Evolutionary conservation across 768 basidiomycete genomes (phyloP).

Genomic region (Tremella fuciformis): DNA sequence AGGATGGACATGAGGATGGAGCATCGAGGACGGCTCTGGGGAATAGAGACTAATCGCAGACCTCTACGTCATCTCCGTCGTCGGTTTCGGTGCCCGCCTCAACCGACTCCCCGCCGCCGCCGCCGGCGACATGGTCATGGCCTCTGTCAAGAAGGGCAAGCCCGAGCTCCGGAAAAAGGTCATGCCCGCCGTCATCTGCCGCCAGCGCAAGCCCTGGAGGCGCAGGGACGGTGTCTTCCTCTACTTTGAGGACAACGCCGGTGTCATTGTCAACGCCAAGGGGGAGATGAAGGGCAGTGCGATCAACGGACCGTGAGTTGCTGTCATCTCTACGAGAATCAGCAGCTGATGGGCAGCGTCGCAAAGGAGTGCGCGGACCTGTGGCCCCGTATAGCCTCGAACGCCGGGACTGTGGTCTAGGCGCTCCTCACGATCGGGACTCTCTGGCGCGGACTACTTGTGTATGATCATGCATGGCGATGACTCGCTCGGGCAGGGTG

Average conservation of each 20-base stretch:
- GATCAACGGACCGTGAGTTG: slow-evolving; percentile 50
- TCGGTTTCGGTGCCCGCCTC: slow-evolving; percentile 89
- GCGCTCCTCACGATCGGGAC: background rate
- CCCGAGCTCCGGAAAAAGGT: slow-evolving; percentile 99
- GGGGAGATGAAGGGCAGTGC: slow-evolving; percentile 99
- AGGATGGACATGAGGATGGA: no score
- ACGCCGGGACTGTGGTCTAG: slow-evolving; percentile 97
- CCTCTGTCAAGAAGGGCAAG: slow-evolving; percentile 99
- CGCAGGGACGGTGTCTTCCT: slow-evolving; percentile 97
- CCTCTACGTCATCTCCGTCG: slow-evolving; percentile 78
- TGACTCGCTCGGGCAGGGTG: background rate
- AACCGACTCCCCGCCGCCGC: slow-evolving; percentile 90
- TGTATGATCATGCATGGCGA: slow-evolving; percentile 1
- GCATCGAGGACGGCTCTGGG: no score
- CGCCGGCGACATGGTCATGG: slow-evolving; percentile 57
- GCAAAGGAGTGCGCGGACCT: slow-evolving; percentile 99
- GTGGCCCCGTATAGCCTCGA: slow-evolving; percentile 99
- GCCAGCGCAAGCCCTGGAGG: slow-evolving; percentile 98
- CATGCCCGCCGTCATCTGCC: slow-evolving; percentile 94
- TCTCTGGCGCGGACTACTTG: background rate
- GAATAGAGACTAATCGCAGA: slow-evolving; percentile 30
- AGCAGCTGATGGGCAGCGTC: slow-evolving; percentile 51
- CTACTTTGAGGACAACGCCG: slow-evolving; percentile 96
- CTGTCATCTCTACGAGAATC: background rate
- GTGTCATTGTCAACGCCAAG: slow-evolving; percentile 97